Evolutionary conservation across 2,329 filamentous ascomycete genomes (phyloP).

Genomic region (Aspergillus sp.): DNA sequence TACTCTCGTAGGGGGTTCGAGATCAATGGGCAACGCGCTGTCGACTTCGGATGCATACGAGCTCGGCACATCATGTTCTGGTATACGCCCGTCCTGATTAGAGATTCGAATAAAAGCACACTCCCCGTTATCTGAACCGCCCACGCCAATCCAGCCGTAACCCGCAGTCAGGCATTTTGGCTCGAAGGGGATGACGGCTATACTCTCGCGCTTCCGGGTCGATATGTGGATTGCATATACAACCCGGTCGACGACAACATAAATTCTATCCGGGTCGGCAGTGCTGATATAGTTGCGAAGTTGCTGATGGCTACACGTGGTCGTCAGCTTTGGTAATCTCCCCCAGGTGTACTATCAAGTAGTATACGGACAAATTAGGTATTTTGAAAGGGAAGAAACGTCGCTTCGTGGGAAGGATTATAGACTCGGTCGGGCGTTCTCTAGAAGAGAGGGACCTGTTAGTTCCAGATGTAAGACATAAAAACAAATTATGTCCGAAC

Average conservation of each 20-base stretch:
- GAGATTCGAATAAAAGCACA: slow-evolving; percentile 68
- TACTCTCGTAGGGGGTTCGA: slow-evolving; percentile 22
- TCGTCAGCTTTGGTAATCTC: slow-evolving; percentile 11
- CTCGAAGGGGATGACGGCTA: slow-evolving; percentile 61
- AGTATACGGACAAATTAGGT: slow-evolving; percentile 51
- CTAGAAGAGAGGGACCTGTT: slow-evolving; percentile 33
- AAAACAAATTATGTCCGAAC: slow-evolving; percentile 11
- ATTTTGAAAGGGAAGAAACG: slow-evolving; percentile 62
- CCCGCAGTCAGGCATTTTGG: slow-evolving; percentile 82
- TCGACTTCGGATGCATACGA: slow-evolving; percentile 44
- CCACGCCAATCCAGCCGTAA: slow-evolving; percentile 82
- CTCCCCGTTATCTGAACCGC: slow-evolving; percentile 73
- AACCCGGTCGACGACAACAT: slow-evolving; percentile 72
- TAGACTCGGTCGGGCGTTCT: slow-evolving; percentile 56
- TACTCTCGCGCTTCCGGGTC: slow-evolving; percentile 62
- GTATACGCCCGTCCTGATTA: slow-evolving; percentile 29
- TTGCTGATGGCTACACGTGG: slow-evolving; percentile 34
- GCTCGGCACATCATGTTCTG: slow-evolving; percentile 28
- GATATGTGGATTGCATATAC: slow-evolving; percentile 63
- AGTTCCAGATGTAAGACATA: slow-evolving; percentile 6
- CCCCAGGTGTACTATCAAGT: slow-evolving; percentile 10
- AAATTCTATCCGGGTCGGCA: slow-evolving; percentile 66
- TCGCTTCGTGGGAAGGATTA: slow-evolving; percentile 53
- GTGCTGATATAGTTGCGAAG: slow-evolving; percentile 83
- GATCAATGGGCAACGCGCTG: slow-evolving; percentile 48